Conservation (phyloP, 83 land plant genomes). For the Picea abies region DNA sequence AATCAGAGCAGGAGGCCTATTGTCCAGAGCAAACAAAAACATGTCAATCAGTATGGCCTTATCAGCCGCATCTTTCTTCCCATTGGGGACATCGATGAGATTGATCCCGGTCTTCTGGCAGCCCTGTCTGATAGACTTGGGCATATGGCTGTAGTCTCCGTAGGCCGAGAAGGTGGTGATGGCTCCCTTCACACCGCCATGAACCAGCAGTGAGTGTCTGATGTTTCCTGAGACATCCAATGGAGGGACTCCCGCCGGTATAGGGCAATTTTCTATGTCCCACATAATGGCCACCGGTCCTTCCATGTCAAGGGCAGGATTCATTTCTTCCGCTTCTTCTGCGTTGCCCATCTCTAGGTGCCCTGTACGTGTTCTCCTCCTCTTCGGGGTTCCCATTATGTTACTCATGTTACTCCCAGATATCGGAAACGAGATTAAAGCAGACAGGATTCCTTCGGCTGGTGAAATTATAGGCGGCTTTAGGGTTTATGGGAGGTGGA, state of each 20-base stretch:
- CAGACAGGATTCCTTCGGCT: no score
- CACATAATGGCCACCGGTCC: conserved; percentile 91
- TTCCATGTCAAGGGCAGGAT: neutral
- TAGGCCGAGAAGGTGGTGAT: conserved; percentile 89
- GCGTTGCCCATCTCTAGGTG: neutral
- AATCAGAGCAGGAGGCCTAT: conserved; percentile 86
- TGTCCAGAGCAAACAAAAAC: conserved; percentile 97
- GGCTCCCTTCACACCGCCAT: conserved; percentile 66
- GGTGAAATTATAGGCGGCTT: no score
- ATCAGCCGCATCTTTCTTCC: conserved; percentile 94
- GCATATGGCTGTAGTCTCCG: conserved; percentile 89
- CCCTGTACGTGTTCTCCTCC: no score
- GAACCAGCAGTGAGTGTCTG: conserved; percentile 73
- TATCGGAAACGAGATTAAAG: no score
- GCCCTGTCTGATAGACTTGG: conserved; percentile 78
- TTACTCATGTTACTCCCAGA: no score
- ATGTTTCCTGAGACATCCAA: conserved; percentile 88
- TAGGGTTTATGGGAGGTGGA: no score
- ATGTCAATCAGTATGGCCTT: conserved; percentile 91
- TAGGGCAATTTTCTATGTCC: conserved; percentile 95
- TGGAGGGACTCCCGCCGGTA: conserved; percentile 78
- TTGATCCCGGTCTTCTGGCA: conserved; percentile 95
- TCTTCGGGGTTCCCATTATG: no score
- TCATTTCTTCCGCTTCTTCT: neutral
- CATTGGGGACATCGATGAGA: conserved; percentile 92